Conservation (phyloP, 805 yeast genomes). For the Sugiyamaella marilandica region DNA sequence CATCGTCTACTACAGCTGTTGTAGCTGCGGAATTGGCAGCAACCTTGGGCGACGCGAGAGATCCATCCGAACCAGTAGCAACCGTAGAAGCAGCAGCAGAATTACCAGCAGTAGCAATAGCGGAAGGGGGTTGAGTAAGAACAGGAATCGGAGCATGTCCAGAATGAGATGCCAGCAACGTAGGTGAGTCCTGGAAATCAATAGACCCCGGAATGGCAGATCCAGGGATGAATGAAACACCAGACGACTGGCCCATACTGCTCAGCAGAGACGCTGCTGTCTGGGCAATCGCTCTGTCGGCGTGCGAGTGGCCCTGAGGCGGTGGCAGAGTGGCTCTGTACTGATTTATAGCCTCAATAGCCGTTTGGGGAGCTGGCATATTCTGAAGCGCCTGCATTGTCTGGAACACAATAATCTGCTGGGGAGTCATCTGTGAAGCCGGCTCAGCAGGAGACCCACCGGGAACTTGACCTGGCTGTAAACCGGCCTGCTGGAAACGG, state of each 20-base stretch:
- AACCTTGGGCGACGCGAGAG: not conserved
- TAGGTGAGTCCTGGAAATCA: constrained; percentile 23
- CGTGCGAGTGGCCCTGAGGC: not conserved
- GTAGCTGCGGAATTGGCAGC: too few species aligned
- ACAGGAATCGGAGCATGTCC: not conserved
- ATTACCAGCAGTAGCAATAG: not conserved
- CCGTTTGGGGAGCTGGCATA: constrained; percentile 2
- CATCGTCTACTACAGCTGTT: too few species aligned
- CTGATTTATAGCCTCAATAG: not conserved
- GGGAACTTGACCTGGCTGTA: not conserved
- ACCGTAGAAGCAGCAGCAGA: not conserved
- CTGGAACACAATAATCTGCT: constrained; percentile 5
- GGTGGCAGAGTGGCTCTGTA: constrained; percentile 1
- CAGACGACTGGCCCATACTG: constrained; percentile 2
- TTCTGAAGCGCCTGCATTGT: not conserved
- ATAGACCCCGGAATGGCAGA: constrained; percentile 25
- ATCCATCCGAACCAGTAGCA: not conserved
- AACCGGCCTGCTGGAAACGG: not conserved
- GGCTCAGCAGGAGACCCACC: constrained; percentile 4
- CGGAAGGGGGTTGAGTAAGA: not conserved
- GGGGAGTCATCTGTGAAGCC: not conserved
- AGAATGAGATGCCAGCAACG: constrained; percentile 5
- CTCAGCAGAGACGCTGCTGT: not conserved
- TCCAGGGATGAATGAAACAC: constrained; percentile 23
- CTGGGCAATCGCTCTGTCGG: constrained; percentile 2